Evolutionary conservation across 73 alveolate species (phyloP), one percentile per base, ranked within the genome.

Genomic region (Paramecium caudatum): DNA sequence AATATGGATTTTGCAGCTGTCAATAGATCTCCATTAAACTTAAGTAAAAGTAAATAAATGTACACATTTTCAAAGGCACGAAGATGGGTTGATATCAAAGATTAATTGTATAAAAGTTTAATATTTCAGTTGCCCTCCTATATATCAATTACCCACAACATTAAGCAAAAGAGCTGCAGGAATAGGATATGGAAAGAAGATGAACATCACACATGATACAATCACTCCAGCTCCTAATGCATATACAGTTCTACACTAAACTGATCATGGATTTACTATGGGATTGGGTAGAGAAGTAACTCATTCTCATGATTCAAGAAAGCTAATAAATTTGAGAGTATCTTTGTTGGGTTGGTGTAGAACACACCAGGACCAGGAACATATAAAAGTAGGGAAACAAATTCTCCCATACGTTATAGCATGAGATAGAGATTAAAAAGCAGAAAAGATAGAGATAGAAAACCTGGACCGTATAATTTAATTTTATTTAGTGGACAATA

Each of bases 361-460:
- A 86, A 41, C 5, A 86, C 82, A 25, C 93, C 93, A 21, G 93
- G 93, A 4, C 93, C 93, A 23, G 93, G 93, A 63, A 13, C 78
- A 25, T 86, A 86, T 16, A 21, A 37, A n/a, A 32, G 17, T 23
- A 61, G 32, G 36, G 90, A 86, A 13, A 36, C 81, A 0, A 36
- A 63, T 16, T 62, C 93, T 10, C 21, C 55, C 41, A 47, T 74
- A 5, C 43, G 47, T 27, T 74, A 74, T 25, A 41, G 69, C 21
- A 74, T 74, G 43, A 37, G 88, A 37, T 12, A 74, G 23, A 74
- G 88, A 74, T 12, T 16, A 3, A 9, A 17, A 23, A 41, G 46
- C 32, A 30, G 45, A 13, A 69, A 69, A 33, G 33, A 33, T 15
- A 8, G 13, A 69, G 86, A 69, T 1, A n/a, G 6, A 32, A 33